Conservation (phyloP, 1,284 basidiomycete genomes). For the Leccinum pseudoinsigne region DNA sequence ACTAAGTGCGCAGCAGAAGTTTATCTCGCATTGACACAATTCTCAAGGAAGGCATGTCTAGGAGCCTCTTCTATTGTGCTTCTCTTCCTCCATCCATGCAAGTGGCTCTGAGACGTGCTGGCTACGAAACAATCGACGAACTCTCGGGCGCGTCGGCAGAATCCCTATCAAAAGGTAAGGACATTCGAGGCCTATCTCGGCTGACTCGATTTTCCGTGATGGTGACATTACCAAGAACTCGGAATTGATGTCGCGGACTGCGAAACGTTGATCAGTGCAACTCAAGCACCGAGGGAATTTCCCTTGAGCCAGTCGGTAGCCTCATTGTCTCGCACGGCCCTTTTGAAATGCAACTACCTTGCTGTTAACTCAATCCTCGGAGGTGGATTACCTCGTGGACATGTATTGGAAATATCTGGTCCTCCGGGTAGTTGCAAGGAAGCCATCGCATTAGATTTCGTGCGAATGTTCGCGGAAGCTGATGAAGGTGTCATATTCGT, state of each 20-base stretch:
- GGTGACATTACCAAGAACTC: conserved; percentile 40
- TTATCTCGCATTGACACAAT: conserved; percentile 5
- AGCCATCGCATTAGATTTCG: conserved; percentile 48
- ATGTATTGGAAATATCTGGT: conserved; percentile 70
- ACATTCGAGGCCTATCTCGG: conserved; percentile 2
- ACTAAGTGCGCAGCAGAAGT: neutral
- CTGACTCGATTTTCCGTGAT: neutral
- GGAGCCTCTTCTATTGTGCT: conserved; percentile 30
- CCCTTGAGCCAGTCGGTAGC: conserved; percentile 59
- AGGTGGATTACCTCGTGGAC: conserved; percentile 59
- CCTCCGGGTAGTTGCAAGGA: conserved; percentile 72
- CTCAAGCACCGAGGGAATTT: conserved; percentile 34
- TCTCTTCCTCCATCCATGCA: conserved; percentile 29
- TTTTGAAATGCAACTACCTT: conserved; percentile 37
- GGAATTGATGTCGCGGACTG: conserved; percentile 44
- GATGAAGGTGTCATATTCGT: conserved; percentile 57
- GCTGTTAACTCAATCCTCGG: conserved; percentile 57
- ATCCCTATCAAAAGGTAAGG: conserved; percentile 44
- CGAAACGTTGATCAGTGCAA: conserved; percentile 44
- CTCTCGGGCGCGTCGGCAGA: conserved; percentile 41
- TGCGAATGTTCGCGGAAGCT: conserved; percentile 44
- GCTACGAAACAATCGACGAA: conserved; percentile 53
- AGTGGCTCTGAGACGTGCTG: conserved; percentile 44
- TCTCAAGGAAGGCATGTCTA: conserved; percentile 25
- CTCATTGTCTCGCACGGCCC: conserved; percentile 37